Conservation (phyloP, 176 grass and related monocot genomes). For the Raddia distichophylla region DNA sequence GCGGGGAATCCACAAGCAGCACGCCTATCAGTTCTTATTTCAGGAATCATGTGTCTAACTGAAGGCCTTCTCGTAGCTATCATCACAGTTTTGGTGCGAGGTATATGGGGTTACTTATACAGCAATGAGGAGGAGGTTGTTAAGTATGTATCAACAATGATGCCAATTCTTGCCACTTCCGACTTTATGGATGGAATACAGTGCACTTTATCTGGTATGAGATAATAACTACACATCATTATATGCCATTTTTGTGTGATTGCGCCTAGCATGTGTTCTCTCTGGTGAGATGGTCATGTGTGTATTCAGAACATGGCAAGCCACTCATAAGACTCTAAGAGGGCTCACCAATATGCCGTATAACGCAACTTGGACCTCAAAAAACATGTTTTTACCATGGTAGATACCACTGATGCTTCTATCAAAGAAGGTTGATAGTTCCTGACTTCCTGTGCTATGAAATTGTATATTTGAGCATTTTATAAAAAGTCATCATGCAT, state of each 20-base stretch:
- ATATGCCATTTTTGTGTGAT: constrained; percentile 6
- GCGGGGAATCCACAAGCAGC: constrained; percentile 62
- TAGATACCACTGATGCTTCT: constrained; percentile 5
- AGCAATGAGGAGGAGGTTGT: constrained; percentile 70
- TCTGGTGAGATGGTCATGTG: not conserved
- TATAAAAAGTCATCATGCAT: not conserved
- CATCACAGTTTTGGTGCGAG: constrained; percentile 57
- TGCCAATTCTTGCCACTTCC: constrained; percentile 85
- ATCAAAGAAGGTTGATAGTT: not conserved
- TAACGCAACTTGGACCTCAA: constrained; percentile 8
- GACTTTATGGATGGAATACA: constrained; percentile 96
- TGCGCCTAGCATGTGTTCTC: not conserved
- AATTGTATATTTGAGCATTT: not conserved
- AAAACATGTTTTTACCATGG: not conserved
- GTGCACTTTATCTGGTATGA: constrained; percentile 87
- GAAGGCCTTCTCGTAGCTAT: constrained; percentile 67
- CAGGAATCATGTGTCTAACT: constrained; percentile 63
- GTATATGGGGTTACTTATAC: constrained; percentile 84
- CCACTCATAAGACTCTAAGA: not conserved
- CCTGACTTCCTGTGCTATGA: not conserved
- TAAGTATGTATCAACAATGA: constrained; percentile 78
- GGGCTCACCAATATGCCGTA: not conserved
- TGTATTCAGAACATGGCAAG: not conserved
- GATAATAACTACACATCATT: constrained; percentile 1
- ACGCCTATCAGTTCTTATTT: constrained; percentile 58